These are phyloP conservation scores for Scleroderma citrinum DNA, from an alignment of 768 basidiomycete genomes.

Conservation along the genomic window DNA sequence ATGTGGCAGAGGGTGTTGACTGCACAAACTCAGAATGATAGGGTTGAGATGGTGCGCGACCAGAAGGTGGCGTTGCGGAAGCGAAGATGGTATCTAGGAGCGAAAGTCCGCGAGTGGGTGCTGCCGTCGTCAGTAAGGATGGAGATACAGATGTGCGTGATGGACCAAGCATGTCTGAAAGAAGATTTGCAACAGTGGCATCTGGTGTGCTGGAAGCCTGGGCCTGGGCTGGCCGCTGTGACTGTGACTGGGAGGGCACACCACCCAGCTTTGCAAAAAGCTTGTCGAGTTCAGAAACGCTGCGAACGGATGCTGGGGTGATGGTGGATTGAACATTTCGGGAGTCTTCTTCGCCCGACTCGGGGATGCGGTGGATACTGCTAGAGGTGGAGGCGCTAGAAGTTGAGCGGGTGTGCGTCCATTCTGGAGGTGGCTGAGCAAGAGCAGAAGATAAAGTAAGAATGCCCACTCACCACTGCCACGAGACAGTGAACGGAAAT, in stretches of 20 bases:
- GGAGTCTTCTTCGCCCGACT: conserved; percentile 24
- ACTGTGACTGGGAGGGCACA: conserved; percentile 5
- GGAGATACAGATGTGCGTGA: conserved; percentile 26
- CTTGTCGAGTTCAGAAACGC: conserved; percentile 37
- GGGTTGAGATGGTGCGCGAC: conserved; percentile 14
- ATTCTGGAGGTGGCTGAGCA: conserved; percentile 21
- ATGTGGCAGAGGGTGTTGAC: conserved; percentile 9
- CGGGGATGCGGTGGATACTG: conserved; percentile 31
- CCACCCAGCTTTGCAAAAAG: conserved; percentile 37
- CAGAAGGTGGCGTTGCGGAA: conserved; percentile 42
- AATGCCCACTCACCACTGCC: conserved; percentile 18
- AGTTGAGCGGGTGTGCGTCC: conserved; percentile 21
- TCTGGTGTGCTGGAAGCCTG: conserved; percentile 18
- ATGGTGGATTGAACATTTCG: conserved; percentile 8
- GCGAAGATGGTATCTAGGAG: conserved; percentile 71
- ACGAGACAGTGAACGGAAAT: conserved; percentile 31
- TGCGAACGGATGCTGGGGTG: conserved; percentile 10
- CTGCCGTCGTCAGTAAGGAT: conserved; percentile 21
- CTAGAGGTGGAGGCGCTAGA: conserved; percentile 30
- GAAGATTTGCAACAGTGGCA: conserved; percentile 37
- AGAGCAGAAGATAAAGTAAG: background rate
- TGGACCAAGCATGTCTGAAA: conserved; percentile 45
- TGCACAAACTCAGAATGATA: conserved; percentile 14
- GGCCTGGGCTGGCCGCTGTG: conserved; percentile 12
- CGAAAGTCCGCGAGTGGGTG: conserved; percentile 44